Base-by-base conservation (phyloP, 805 yeast species). In the Sungouiella thailandica region DNA sequence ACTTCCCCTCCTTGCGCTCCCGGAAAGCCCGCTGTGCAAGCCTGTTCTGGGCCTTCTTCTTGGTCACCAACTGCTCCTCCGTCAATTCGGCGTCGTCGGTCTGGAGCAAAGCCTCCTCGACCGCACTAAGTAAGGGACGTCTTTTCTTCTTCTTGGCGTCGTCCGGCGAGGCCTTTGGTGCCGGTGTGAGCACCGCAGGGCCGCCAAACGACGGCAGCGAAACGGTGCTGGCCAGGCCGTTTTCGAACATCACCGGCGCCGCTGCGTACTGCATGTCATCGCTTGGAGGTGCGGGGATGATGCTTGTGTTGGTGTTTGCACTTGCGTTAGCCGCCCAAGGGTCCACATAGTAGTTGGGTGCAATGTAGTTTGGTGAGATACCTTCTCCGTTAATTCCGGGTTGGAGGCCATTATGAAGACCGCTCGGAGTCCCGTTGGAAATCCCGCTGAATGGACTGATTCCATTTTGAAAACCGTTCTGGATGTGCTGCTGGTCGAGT, bases 1-100 rank as follows among this genome's bases (percentile, higher is more conserved):
- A 58, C 46, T 73, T 78, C 32, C 76, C 74, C 54, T 83, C 93
- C 55, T 82, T 83, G 31, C 94, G 74, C 56, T 84, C 89, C 40
- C 95, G 65, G 57, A 83, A 86, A 2, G 95, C 95, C 45, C 88
- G 67, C 59, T 86, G 95, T 1, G 95, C 95, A 8, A 89, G 89
- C 49, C 95, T 66, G 52, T 85, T 84, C 53, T 82, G 93, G 2
- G 86, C 87, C 51, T 78, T 83, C 33, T 84, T 71, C 53, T 76
- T 78, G 42, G 70, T 62, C 13, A 68, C 69, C 5, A 74, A 47
- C 39, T 77, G 66, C 14, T 55, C 60, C 35, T 65, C 70, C 8
- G 51, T 53, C 28, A 66, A 48, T 25, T 59, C 59, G 4, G 62
- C 46, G 35, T 64, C 71, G 40, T 65, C 71, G 36, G 41, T 51